Evolutionary conservation across 1,284 basidiomycete genomes (phyloP), one percentile per base, ranked within the genome.

Genomic region (Inonotus hispidus): DNA sequence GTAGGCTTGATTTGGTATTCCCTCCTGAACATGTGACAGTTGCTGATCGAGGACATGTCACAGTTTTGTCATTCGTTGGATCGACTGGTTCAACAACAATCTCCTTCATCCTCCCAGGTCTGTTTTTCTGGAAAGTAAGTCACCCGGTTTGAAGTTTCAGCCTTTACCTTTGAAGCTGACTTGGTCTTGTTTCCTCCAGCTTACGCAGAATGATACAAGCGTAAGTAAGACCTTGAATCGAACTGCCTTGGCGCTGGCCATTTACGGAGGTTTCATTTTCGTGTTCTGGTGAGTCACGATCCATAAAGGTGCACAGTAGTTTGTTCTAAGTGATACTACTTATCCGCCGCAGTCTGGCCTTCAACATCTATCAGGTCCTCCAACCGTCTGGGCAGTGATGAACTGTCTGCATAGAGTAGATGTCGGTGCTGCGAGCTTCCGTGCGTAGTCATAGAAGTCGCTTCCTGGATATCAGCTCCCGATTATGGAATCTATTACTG

Each of bases 21-120:
- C 35, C 2, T 19, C 39, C 21, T 25, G 27, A 25, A 16, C 52
- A 14, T 11, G 49, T 23, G 27, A 35, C 13, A 23, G 32, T 47
- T 6, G 11, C 27, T 58, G 32, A 45, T 52, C 25, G 53, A 8
- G 6, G 35, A 37, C 57, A 46, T 39, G 57, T 61, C 14, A 53
- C 14, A 94, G 94, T 98, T 11, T 79, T 98, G 32, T 93, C 95
- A 3, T 97, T 99, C 71, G 97, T 99, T 27, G 97, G 97, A 6
- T 90, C 94, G 10, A 97, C 96, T 0, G 97, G 97, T 16, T 95
- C 92, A 19, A 98, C 96, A 14, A 98, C 90, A 3, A 95, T 99
- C 66, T 95, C 93, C 8, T 99, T 99, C 74, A 98, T 99, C 70
- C 81, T 99, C 3, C 96, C 97, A 0, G 94, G 95, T 56, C 71